Conservation (phyloP, 108 stramenopile species). For the Skeletonema costatum region DNA sequence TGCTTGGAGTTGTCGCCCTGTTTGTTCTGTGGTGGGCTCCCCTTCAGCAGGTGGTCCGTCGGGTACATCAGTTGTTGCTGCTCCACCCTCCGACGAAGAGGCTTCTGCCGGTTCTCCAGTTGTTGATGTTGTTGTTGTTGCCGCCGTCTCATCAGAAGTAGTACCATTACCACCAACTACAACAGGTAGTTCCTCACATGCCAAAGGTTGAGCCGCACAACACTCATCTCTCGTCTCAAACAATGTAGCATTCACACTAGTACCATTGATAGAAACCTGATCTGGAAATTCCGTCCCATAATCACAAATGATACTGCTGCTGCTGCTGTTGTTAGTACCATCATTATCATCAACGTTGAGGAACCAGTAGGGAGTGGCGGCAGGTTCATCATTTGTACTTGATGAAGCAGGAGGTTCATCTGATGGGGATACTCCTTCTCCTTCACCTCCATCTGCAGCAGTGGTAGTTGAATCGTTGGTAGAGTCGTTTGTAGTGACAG, state of each 20-base stretch:
- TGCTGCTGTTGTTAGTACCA: not conserved
- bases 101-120: too few relatives aligned
- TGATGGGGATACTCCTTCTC: not conserved
- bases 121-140: too few relatives aligned
- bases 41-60: not conserved
- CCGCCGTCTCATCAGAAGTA: not conserved
- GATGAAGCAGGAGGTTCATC: not conserved
- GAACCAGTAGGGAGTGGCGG: not conserved
- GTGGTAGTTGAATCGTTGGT: not conserved
- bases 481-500: not conserved
- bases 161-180: not conserved
- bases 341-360: not conserved
- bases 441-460: not conserved
- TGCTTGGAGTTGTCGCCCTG: not conserved
- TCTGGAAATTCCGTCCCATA: not conserved
- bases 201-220: not conserved
- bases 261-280: not conserved
- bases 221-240: slow-evolving; percentile 1
- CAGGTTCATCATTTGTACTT: not conserved
- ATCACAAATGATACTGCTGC: not conserved
- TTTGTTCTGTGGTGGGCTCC: not conserved
- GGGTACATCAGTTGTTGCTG: not conserved
- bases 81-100: too few relatives aligned
- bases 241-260: not conserved
- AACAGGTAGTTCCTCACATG: not conserved